Conservation (phyloP, 768 basidiomycete genomes). For the Boletus rufocinnamomeus region DNA sequence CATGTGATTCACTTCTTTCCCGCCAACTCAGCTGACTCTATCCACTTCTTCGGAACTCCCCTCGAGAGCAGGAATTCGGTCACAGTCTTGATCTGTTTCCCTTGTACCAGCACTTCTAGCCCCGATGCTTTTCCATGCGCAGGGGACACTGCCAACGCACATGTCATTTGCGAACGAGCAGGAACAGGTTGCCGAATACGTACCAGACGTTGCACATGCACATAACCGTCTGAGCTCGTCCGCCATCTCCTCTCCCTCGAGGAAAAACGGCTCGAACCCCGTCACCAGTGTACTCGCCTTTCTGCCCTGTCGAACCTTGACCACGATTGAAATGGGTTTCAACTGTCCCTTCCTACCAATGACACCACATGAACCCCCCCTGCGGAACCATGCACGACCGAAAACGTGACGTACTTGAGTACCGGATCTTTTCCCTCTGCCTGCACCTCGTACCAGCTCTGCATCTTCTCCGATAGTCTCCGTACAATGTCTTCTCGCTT, state of each 20-base stretch:
- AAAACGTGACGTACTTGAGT: conserved; percentile 51
- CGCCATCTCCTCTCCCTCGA: conserved; percentile 70
- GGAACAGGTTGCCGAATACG: conserved; percentile 20
- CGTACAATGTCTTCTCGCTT: conserved; percentile 65
- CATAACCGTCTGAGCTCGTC: conserved; percentile 78
- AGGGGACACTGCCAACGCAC: conserved; percentile 52
- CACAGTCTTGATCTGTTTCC: conserved; percentile 71
- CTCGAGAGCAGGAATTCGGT: conserved; percentile 63
- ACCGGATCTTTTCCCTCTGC: conserved; percentile 57
- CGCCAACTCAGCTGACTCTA: conserved; percentile 52
- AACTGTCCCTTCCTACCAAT: conserved; percentile 69
- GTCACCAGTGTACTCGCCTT: conserved; percentile 77
- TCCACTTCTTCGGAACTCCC: conserved; percentile 84
- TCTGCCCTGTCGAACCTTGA: conserved; percentile 76
- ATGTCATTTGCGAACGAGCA: not conserved
- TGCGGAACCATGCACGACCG: not conserved
- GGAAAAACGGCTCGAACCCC: conserved; percentile 76
- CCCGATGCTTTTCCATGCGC: conserved; percentile 57
- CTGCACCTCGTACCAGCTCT: conserved; percentile 68
- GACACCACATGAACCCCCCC: not conserved
- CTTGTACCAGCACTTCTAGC: conserved; percentile 81
- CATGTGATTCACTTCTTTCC: conserved; percentile 42
- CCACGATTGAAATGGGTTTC: conserved; percentile 65
- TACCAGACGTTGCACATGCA: conserved; percentile 78
- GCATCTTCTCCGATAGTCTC: conserved; percentile 65